These are phyloP conservation scores for Pseudotsuga menziesii DNA, from an alignment of 75 land plant genomes.

Conservation along the genomic window DNA sequence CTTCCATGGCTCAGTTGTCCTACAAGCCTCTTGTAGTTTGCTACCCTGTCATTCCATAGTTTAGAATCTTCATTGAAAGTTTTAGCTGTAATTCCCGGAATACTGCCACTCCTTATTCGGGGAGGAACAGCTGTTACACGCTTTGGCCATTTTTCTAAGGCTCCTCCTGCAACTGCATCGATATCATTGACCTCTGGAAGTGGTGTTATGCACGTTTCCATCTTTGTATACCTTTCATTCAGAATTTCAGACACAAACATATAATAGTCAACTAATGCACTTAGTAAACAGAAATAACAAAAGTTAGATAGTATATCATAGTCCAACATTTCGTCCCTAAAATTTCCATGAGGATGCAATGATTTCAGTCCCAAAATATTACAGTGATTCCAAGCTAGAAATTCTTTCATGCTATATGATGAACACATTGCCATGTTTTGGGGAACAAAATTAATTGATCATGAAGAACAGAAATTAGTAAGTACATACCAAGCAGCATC, in stretches of 20 bases:
- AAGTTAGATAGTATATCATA: no score
- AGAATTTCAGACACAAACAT: background rate
- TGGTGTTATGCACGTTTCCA: conserved; percentile 61
- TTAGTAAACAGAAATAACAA: background rate
- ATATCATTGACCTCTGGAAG: conserved; percentile 37
- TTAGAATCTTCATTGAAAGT: conserved; percentile 31
- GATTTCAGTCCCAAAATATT: no score
- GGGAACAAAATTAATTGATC: background rate
- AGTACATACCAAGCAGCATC: conserved; percentile 67
- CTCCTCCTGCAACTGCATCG: conserved; percentile 48
- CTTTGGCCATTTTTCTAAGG: conserved; percentile 49
- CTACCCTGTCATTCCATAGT: conserved; percentile 30
- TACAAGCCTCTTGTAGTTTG: conserved; percentile 28
- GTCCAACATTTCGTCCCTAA: background rate
- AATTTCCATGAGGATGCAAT: background rate
- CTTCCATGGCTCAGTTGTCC: conserved; percentile 25
- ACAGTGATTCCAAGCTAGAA: background rate
- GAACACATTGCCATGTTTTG: background rate
- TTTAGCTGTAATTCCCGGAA: conserved; percentile 38
- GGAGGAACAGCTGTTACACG: conserved; percentile 50
- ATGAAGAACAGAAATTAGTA: conserved; percentile 2
- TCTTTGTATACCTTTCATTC: conserved; percentile 36
- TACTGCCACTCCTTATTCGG: conserved; percentile 49
- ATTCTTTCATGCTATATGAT: background rate
- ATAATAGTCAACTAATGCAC: background rate